A percentile compares a stretch with the other conserved stretches of the same genome.
Conservation (phyloP, 2,329 filamentous ascomycete species). For the Neofusicoccum kwambonambiense region DNA sequence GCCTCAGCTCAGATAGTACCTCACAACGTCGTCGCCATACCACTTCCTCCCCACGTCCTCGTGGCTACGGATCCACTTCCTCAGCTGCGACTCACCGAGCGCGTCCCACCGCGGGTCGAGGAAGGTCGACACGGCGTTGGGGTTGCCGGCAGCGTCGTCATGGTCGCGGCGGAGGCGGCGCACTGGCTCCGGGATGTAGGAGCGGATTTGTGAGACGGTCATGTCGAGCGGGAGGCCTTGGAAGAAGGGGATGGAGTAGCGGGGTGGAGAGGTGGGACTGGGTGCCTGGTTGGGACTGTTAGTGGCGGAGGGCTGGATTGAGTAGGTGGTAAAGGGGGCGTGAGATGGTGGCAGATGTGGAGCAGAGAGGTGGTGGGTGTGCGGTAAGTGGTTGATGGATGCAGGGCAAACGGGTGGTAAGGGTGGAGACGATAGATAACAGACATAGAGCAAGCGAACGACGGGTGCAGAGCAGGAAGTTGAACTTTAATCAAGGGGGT, state of each 20-base stretch:
- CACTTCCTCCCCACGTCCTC: conserved; percentile 36
- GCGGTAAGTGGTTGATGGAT: too few species aligned
- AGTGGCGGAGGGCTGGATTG: not conserved
- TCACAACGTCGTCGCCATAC: conserved; percentile 29
- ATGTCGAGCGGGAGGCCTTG: conserved; percentile 36
- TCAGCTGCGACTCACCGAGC: conserved; percentile 39
- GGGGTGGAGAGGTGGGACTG: not conserved
- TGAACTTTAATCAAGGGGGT: too few species aligned
- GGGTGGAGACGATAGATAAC: too few species aligned
- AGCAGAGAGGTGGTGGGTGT: too few species aligned
- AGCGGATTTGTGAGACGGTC: conserved; percentile 43
- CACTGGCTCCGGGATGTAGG: conserved; percentile 28
- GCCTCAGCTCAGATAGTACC: not conserved
- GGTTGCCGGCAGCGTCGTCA: not conserved
- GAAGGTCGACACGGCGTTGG: conserved; percentile 23
- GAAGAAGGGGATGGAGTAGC: conserved; percentile 41
- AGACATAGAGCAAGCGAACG: too few species aligned
- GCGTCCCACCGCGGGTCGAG: conserved; percentile 33
- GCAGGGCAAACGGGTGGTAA: too few species aligned
- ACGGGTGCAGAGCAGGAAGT: too few species aligned
- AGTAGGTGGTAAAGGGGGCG: too few species aligned
- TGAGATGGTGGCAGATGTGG: too few species aligned
- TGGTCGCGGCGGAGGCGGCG: conserved; percentile 21
- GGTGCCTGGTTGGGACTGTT: not conserved
- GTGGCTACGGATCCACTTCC: conserved; percentile 37